Conservation (phyloP, 78 protist species). For the Dictyostelium brefeldianum region DNA sequence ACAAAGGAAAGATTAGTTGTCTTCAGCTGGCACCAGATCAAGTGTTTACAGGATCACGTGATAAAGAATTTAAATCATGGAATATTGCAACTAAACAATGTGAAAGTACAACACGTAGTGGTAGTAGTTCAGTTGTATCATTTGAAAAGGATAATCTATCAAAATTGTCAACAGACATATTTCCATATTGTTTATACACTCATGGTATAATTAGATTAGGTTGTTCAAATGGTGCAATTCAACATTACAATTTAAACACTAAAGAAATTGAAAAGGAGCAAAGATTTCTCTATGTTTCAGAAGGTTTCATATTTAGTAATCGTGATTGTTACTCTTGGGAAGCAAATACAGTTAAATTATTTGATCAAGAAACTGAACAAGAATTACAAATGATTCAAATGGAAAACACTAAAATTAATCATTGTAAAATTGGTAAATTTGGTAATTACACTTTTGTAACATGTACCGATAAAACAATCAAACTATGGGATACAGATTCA, state of each 20-base stretch:
- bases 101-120: background rate
- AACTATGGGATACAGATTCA: constrained; percentile 37
- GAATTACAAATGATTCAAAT: constrained; percentile 27
- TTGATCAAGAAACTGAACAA: constrained; percentile 23
- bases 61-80: constrained; percentile 45
- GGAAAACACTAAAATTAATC: constrained; percentile 26
- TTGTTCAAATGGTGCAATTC: constrained; percentile 36
- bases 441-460: background rate
- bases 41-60: constrained; percentile 16
- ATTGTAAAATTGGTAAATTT: background rate
- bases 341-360: background rate
- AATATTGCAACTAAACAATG: constrained; percentile 12
- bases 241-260: background rate
- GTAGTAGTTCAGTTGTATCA: constrained; percentile 20
- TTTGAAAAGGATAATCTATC: constrained; percentile 57
- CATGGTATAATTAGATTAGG: constrained; percentile 27
- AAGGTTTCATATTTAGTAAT: constrained; percentile 49
- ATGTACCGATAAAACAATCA: constrained; percentile 48
- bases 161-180: background rate
- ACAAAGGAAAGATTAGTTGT: constrained; percentile 34
- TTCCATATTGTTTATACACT: constrained; percentile 22
- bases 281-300: constrained; percentile 33
- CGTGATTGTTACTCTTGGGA: constrained; percentile 12
- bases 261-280: background rate
- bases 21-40: constrained; percentile 20